A percentile compares a stretch with the other conserved stretches of the same genome.
Conservation (phyloP, 306 rosid species). For the Citrullus mucosospermus region DNA sequence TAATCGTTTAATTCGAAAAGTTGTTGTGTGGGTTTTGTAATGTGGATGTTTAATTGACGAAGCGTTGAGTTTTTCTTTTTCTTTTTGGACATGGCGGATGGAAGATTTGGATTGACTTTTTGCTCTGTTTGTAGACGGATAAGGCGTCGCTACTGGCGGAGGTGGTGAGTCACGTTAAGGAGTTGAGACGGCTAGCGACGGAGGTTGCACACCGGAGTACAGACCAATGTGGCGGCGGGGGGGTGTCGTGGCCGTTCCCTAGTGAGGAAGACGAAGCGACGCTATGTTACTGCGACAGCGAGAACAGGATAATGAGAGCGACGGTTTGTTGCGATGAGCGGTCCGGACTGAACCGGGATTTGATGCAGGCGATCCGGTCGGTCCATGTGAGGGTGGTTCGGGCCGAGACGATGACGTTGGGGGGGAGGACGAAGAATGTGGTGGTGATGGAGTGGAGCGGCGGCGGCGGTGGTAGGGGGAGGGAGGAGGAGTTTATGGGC, state of each 20-base stretch:
- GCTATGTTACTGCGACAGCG: constrained; percentile 34
- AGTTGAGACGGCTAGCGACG: constrained; percentile 35
- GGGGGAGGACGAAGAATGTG: constrained; percentile 59
- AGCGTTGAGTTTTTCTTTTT: neutral
- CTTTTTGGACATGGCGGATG: neutral
- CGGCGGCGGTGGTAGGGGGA: neutral
- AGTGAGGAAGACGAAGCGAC: constrained; percentile 53
- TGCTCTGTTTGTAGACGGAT: constrained; percentile 38
- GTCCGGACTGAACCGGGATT: constrained; percentile 52
- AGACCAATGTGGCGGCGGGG: constrained; percentile 5
- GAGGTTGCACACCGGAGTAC: constrained; percentile 27
- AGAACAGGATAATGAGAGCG: constrained; percentile 28
- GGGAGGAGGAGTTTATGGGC: constrained; percentile 24
- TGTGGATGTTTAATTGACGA: neutral
- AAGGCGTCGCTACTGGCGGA: constrained; percentile 81
- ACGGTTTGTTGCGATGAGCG: constrained; percentile 79
- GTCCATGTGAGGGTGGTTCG: constrained; percentile 40
- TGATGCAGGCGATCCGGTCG: constrained; percentile 40
- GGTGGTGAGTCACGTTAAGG: constrained; percentile 65
- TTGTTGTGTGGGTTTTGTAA: neutral
- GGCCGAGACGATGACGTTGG: constrained; percentile 78
- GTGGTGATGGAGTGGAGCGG: constrained; percentile 46
- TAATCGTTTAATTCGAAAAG: neutral
- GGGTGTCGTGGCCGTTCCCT: constrained; percentile 36
- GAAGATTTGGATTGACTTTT: neutral